These are phyloP conservation scores for Phytophthora macrochlamydospora DNA, from an alignment of 352 stramenopile species.

Conservation along the genomic window DNA sequence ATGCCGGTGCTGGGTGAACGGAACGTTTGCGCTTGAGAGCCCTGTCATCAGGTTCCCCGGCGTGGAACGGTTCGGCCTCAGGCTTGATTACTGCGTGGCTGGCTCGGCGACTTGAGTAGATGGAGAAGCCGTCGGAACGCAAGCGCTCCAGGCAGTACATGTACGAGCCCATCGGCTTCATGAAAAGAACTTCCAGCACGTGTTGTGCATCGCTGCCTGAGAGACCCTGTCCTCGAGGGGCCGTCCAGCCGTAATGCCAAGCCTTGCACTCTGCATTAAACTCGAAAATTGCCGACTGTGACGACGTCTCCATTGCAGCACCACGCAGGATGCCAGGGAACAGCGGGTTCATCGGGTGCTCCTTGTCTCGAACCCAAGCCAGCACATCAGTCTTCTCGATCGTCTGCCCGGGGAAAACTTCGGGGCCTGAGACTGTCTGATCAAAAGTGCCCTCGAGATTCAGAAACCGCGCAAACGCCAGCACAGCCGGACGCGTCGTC, in stretches of 20 bases:
- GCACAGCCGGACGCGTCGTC: conserved; percentile 59
- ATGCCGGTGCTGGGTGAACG: conserved; percentile 15
- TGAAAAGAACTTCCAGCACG: conserved; percentile 80
- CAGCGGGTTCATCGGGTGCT: conserved; percentile 79
- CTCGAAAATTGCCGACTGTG: conserved; percentile 85
- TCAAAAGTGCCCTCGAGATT: conserved; percentile 81
- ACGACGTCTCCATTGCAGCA: conserved; percentile 78
- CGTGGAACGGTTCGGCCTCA: conserved; percentile 63
- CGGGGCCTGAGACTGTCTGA: conserved; percentile 62
- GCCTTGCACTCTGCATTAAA: conserved; percentile 90
- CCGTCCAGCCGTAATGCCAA: conserved; percentile 90
- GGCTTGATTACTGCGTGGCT: conserved; percentile 63
- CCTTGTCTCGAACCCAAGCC: conserved; percentile 71
- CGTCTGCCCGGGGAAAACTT: conserved; percentile 78
- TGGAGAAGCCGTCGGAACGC: conserved; percentile 77
- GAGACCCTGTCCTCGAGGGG: conserved; percentile 71
- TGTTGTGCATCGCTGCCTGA: conserved; percentile 81
- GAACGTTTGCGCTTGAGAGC: conserved; percentile 66
- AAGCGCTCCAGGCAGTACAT: conserved; percentile 83
- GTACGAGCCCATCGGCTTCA: conserved; percentile 85
- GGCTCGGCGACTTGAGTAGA: conserved; percentile 79
- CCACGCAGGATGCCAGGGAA: conserved; percentile 77
- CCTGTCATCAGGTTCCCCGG: conserved; percentile 47
- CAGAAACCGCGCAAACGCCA: conserved; percentile 74
- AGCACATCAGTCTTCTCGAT: conserved; percentile 74